Conservation (phyloP, 2,329 filamentous ascomycete genomes). For the Penicillium digitatum region DNA sequence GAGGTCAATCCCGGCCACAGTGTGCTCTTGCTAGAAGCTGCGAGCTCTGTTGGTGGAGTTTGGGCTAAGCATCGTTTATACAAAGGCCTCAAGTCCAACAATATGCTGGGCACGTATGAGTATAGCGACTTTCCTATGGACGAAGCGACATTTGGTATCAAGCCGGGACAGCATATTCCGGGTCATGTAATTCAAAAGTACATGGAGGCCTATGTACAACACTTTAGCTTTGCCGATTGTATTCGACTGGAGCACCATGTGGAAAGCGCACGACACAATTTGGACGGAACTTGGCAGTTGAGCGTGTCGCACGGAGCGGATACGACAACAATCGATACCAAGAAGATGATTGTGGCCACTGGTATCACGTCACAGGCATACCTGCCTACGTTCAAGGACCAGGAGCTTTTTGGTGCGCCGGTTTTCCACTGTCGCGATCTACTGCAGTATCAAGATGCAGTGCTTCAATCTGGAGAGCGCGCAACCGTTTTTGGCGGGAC, state of each 20-base stretch:
- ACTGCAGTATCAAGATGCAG: constrained; percentile 32
- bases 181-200: constrained; percentile 56
- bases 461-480: constrained; percentile 32
- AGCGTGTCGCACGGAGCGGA: constrained; percentile 18
- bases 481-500: constrained; percentile 56
- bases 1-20: constrained; percentile 56
- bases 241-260: constrained; percentile 54
- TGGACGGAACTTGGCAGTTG: constrained; percentile 37
- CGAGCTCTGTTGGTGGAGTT: constrained; percentile 60
- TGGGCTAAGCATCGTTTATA: constrained; percentile 66
- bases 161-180: constrained; percentile 56
- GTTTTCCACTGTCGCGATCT: constrained; percentile 60
- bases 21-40: constrained; percentile 57
- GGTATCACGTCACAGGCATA: constrained; percentile 58
- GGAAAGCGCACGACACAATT: constrained; percentile 43
- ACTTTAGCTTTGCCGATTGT: constrained; percentile 49
- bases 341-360: constrained; percentile 59
- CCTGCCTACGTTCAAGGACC: constrained; percentile 51
- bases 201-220: constrained; percentile 52
- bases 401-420: constrained; percentile 49
- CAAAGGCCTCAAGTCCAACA: constrained; percentile 68
- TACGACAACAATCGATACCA: constrained; percentile 24
- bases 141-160: constrained; percentile 48
- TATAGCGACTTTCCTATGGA: constrained; percentile 71
- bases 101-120: constrained; percentile 68